Base-by-base conservation (phyloP, 2,329 filamentous ascomycete species). In the Onygenales sp. region DNA sequence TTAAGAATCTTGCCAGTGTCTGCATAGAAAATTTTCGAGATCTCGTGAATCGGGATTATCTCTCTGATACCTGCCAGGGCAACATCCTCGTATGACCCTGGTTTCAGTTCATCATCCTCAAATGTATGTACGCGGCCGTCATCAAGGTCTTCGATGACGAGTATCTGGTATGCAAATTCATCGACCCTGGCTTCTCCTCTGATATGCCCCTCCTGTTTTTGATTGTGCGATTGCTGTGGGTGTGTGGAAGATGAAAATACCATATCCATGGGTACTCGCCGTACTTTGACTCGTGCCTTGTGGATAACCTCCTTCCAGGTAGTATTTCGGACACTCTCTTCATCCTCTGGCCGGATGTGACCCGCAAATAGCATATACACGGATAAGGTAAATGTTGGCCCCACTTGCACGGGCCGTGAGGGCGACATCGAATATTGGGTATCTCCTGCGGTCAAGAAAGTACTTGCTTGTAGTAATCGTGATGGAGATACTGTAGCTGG, bases 251-350 rank as follows among this genome's bases (percentile, higher is more conserved):
- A 56, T 77, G 69, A 57, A 81, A 64, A 78, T 0, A 78, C 67
- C 41, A 76, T 65, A 43, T 79, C 75, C 35, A 85, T 70, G 0
- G 84, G 86, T 0, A 87, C 80, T 47, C 91, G 80, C 61, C 86
- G 79, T 9, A 98, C 75, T 54, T 90, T 89, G 10, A 96, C 83
- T 41, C 84, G 82, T 14, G 90, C 88, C 68, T 97, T 98, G 73
- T 97, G 91, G 56, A 96, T 85, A 42, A 95, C 90, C 67, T 98
- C 92, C 66, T 97, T 93, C 93, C 93, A 97, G 0, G 91, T 86
- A 0, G 89, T 75, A 72, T 84, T 70, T 72, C 86, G 66, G 59
- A 84, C 61, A 61, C 80, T 71, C 66, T 82, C 69, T 70, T 82
- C 70, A 60, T 79, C 74, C 14, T 79, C 75, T 2, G 76, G 72